Base-by-base conservation (phyloP, 2,329 filamentous ascomycete genomes). In the Nigrograna mackinnonii region DNA sequence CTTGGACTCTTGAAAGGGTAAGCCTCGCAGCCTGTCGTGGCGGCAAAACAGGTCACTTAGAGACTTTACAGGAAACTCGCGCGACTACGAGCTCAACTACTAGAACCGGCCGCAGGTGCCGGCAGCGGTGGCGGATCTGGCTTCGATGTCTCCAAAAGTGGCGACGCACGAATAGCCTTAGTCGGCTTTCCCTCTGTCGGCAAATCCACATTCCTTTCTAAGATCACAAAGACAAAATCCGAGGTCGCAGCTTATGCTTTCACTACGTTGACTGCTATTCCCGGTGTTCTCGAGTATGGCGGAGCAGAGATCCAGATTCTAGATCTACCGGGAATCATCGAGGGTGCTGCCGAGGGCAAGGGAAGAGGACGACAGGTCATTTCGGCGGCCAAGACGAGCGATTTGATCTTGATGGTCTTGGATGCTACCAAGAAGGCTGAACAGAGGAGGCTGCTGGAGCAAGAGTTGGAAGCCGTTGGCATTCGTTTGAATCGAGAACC, bases 181-280 rank as follows among this genome's bases (percentile, higher is more conserved):
- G 95, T 99, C 40, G 94, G 94, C n/a, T 99, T 99, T 60, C 94
- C 95, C 0, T 99, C 95, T 0, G 94, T 99, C 38, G 94, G 94
- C 68, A 99, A 99, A 76, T 99, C 94, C 2, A 99, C 94, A 0
- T 97, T 99, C 66, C 70, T 99, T n/a, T 96, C 91, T 36, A 96
- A 97, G 66, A 95, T 99, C 67, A 99, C 94, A 37, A 97, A 96
- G 74, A 99, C 95, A 28, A 91, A 90, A 64, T 96, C 91, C 37
- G 92, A 96, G 68, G 91, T 96, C 20, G 94, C 94, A 1, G 89
- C 94, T 1, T 99, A 99, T 67, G 85, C 92, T 43, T 99, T 99
- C 82, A 99, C 94, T 9, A 99, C 94, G 2, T 78, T 99, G 33
- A 99, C 94, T 7, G 95, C 94, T 24, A 99, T 99, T 55, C 94